These are phyloP conservation scores for Pinus albicaulis DNA, from an alignment of 75 land plant genomes.

Conservation along the genomic window DNA sequence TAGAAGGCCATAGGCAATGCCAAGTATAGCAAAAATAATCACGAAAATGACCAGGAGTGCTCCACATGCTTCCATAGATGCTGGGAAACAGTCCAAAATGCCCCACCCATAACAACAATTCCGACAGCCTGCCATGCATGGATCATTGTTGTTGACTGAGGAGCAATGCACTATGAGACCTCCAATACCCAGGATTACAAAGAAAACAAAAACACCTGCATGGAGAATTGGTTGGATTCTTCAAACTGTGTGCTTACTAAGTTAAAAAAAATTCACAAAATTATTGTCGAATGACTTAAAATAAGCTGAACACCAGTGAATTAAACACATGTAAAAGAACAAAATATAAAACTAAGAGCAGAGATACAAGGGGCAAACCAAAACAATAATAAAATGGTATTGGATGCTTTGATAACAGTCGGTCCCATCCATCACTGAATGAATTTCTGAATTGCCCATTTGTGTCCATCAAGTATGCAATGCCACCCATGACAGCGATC, in stretches of 20 bases:
- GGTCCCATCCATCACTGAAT: constrained; percentile 87
- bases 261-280: background rate
- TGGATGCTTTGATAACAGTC: constrained; percentile 83
- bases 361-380: constrained; percentile 41
- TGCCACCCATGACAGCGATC: constrained; percentile 65
- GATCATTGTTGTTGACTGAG: constrained; percentile 51
- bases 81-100: constrained; percentile 88
- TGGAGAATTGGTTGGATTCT: background rate
- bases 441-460: constrained; percentile 81
- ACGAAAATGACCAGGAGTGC: constrained; percentile 66
- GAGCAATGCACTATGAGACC: constrained; percentile 87
- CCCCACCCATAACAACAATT: constrained; percentile 93
- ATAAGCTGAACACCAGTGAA: background rate
- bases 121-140: constrained; percentile 76
- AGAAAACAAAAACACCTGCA: constrained; percentile 79
- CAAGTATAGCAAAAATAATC: constrained; percentile 81
- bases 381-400: constrained; percentile 91
- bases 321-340: background rate
- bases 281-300: background rate
- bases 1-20: constrained; percentile 88
- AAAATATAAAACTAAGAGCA: background rate
- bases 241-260: background rate
- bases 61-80: constrained; percentile 94
- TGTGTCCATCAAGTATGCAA: constrained; percentile 80
- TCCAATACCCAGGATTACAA: constrained; percentile 79